Evolutionary conservation across 768 basidiomycete genomes (phyloP), one percentile per base, ranked within the genome.

Genomic region (Lactifluus volemus): DNA sequence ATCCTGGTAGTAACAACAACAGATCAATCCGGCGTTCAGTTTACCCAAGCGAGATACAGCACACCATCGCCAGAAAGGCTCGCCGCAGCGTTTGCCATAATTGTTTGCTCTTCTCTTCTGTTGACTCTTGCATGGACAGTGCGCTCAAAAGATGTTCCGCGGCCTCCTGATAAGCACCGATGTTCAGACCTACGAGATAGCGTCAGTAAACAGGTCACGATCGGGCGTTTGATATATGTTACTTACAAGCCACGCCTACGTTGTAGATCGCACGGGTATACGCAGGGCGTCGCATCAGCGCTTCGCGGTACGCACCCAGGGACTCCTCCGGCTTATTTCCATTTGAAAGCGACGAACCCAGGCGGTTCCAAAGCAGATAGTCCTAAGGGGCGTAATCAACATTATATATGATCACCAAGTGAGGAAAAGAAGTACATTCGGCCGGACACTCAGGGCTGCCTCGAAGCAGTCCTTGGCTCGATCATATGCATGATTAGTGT

Each of bases 211-310:
- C 54, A 48, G 51, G 30, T 32, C 15, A 41, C 17, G 7, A 42
- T 1, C 0, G 17, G 14, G 15, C 4, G 6, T 5, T 42, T 38
- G 32, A n/a, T 0, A 50, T 4, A 21, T 38, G 34, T 7, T 4
- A 82, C 91, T 67, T 69, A 94, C 94, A 99, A 21, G 95, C 94
- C 30, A 99, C 97, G 48, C 95, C 97, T 39, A 99, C 91, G 68
- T 99, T 99, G 70, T 96, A 98, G 25, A 98, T 91, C 10, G 95
- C 97, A 11, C 97, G 85, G 1, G 97, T 98, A 71, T 97, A 99
- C 0, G 93, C 95, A 30, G 97, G 97, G 42, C 93, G 83, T 50
- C 98, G 75, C 68, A 84, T 86, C 29, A 99, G 79, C 0, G 97
- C 97, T 71, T 94, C 85, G 61, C 89, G 81, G 71, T 99, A 97